Base-by-base conservation (phyloP, 2,329 filamentous ascomycete genomes). In the Graphium sp. region DNA sequence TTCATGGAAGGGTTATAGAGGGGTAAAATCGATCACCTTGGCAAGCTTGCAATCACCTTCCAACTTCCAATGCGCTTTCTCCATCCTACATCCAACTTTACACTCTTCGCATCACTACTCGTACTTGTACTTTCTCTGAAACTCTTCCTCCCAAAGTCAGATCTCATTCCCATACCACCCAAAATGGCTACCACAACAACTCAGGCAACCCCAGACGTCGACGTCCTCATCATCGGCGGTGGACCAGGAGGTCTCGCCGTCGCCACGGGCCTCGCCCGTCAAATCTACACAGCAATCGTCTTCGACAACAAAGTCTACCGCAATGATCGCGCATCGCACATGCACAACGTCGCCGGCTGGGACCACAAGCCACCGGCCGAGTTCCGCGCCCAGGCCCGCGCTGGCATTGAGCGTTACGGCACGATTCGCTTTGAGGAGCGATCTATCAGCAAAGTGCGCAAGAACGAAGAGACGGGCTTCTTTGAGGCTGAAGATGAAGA, bases 151-250 rank as follows among this genome's bases (percentile, higher is more conserved):
- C n/a, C n/a, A n/a, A n/a, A n/a, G n/a, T n/a, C n/a, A n/a, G n/a
- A n/a, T n/a, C n/a, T n/a, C n/a, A n/a, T n/a, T n/a, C n/a, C n/a
- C n/a, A n/a, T n/a, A n/a, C n/a, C n/a, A n/a, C n/a, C n/a, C n/a
- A n/a, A n/a, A n/a, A n/a, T n/a, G n/a, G n/a, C n/a, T n/a, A n/a
- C 22, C 22, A 26, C 24, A 2, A 17, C 24, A 14, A 32, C 7
- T 11, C 40, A 37, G 38, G 7, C 33, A 7, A 18, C 35, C 0
- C 43, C 42, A 10, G 36, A 52, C 33, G 61, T 58, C 41, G 62
- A 67, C 40, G 58, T 55, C 14, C 54, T 68, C 30, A 50, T 69
- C 33, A 51, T 69, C 21, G 64, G 64, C 23, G 62, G 58, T 26
- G 64, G 64, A 3, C 62, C 63, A 4, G 54, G 58, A 2, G 63